Evolutionary conservation across 129 eudicot species (phyloP).

Genomic region (Heracleum sosnowskyi): DNA sequence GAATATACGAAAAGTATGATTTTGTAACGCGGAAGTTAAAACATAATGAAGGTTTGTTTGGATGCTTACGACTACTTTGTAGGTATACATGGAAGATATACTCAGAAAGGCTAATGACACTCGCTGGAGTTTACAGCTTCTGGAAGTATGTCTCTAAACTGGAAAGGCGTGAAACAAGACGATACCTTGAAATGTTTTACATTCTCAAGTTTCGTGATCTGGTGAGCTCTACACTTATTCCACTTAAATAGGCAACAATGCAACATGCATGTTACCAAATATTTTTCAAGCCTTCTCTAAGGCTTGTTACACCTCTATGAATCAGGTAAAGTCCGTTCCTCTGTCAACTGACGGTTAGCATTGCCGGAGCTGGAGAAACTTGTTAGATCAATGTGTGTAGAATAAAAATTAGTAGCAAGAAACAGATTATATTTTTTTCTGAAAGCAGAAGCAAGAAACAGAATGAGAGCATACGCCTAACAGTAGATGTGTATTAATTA

Average conservation of each 20-base stretch:
- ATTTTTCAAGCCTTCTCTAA: background rate
- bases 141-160: constrained; percentile 94
- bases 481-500: too few relatives aligned
- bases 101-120: constrained; percentile 82
- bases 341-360: background rate
- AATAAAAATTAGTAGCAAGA: background rate
- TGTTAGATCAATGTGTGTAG: background rate
- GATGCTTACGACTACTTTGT: constrained; percentile 9
- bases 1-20: constrained; percentile 65
- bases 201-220: constrained; percentile 88
- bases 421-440: too few relatives aligned
- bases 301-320: background rate
- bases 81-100: constrained; percentile 99
- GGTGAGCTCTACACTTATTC: constrained; percentile 39
- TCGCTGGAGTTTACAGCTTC: constrained; percentile 94
- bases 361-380: background rate
- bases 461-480: background rate
- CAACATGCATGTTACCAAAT: background rate
- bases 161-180: constrained; percentile 86
- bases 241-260: background rate
- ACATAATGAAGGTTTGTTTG: background rate
- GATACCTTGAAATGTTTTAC: constrained; percentile 98
- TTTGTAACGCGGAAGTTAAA: constrained; percentile 6
- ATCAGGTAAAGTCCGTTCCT: constrained; percentile 6
- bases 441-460: background rate